Conservation (phyloP, 371 early-diverging fungal species). For the Actinomortierella wolfii region DNA sequence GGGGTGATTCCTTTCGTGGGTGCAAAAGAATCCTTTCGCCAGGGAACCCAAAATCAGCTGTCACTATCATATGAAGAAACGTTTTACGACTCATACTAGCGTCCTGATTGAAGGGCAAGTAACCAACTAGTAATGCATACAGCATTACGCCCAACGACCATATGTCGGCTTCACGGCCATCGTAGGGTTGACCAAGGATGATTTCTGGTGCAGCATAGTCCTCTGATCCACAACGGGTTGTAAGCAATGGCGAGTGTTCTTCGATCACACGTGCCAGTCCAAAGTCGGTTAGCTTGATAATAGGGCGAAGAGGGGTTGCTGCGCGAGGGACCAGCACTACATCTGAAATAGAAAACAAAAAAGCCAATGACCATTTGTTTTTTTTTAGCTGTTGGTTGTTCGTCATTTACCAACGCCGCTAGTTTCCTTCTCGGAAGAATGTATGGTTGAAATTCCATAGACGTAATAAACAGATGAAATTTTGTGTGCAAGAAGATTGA, state of each 20-base stretch:
- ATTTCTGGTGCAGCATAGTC: conserved; percentile 91
- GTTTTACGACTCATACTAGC: conserved; percentile 39
- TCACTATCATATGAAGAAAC: conserved; percentile 47
- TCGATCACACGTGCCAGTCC: conserved; percentile 66
- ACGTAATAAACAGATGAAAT: too few species aligned
- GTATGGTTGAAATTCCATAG: too few species aligned
- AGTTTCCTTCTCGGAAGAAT: not conserved
- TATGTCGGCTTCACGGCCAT: conserved; percentile 68
- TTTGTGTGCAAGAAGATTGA: too few species aligned
- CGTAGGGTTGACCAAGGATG: conserved; percentile 65
- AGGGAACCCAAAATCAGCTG: conserved; percentile 49
- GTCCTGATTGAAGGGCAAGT: conserved; percentile 58
- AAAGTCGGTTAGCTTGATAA: conserved; percentile 74
- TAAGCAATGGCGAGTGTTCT: conserved; percentile 48
- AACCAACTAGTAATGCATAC: conserved; percentile 62
- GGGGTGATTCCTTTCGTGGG: not conserved
- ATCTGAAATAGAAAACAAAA: conserved; percentile 10
- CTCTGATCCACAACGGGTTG: conserved; percentile 71
- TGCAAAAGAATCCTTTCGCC: conserved; percentile 23
- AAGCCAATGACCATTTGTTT: conserved; percentile 1
- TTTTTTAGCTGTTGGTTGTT: too few species aligned
- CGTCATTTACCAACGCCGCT: not conserved
- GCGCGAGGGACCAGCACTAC: conserved; percentile 24
- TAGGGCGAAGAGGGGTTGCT: conserved; percentile 47
- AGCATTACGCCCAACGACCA: conserved; percentile 79